Conservation (phyloP, 768 basidiomycete genomes). For the Boletellus sp. region DNA sequence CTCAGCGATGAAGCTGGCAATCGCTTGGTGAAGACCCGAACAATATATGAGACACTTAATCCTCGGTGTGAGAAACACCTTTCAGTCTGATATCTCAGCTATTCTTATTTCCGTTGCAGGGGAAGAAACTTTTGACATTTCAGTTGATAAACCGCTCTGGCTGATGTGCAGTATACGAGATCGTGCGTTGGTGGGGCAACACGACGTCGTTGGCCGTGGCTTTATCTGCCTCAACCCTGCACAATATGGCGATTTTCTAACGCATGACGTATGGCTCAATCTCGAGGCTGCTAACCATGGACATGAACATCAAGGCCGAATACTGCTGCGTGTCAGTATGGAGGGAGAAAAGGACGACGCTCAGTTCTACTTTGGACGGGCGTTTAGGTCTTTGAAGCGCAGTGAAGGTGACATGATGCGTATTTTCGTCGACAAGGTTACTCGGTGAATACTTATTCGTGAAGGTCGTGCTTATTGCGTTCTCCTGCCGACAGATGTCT, state of each 20-base stretch:
- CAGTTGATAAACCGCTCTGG: slow-evolving; percentile 93
- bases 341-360: slow-evolving; percentile 99
- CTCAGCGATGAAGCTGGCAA: slow-evolving; percentile 90
- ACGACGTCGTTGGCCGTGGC: slow-evolving; percentile 85
- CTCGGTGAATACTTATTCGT: background rate
- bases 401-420: slow-evolving; percentile 95
- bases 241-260: slow-evolving; percentile 82
- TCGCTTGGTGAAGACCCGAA: slow-evolving; percentile 89
- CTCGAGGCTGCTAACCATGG: slow-evolving; percentile 56
- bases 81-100: background rate
- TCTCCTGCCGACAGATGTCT: slow-evolving; percentile 62
- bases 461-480: background rate
- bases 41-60: slow-evolving; percentile 84
- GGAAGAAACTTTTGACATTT: slow-evolving; percentile 97
- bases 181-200: slow-evolving; percentile 86
- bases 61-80: slow-evolving; percentile 72
- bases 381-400: slow-evolving; percentile 88
- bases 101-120: slow-evolving; percentile 44
- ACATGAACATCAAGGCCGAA: slow-evolving; percentile 55
- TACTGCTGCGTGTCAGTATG: slow-evolving; percentile 90
- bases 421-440: slow-evolving; percentile 94
- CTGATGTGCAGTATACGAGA: slow-evolving; percentile 94
- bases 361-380: slow-evolving; percentile 94
- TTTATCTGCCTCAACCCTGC: slow-evolving; percentile 91
- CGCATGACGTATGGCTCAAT: slow-evolving; percentile 91